Percentiles rank a stretch among this genome's conserved stretches.
phyloP scores from a whole-genome alignment of 441 rosid genomes.

The Hypseocharis bilobata region DNA sequence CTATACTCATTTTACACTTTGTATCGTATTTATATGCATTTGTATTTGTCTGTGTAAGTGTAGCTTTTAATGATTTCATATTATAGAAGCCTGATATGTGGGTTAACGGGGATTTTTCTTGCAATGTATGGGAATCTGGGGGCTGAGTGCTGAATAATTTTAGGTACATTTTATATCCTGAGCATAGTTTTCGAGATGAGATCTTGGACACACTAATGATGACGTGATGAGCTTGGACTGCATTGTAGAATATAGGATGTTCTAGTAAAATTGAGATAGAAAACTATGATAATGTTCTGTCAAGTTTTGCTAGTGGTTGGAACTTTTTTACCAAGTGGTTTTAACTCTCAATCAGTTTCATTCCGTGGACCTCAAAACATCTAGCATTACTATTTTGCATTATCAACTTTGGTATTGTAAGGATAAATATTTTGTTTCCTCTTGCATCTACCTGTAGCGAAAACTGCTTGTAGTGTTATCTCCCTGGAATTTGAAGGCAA shows the following conservation, averaged over 20 bases:
- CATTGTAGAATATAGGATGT: not conserved
- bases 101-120: not conserved
- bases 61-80: no score
- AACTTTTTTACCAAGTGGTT: no score
- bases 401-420: not conserved
- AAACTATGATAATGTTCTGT: not conserved
- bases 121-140: not conserved
- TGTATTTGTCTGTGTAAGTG: not conserved
- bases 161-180: not conserved
- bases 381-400: not conserved
- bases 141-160: not conserved
- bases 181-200: not conserved
- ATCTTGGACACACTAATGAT: not conserved
- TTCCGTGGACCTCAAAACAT: not conserved
- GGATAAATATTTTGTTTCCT: not conserved
- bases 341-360: not conserved
- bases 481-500: no score
- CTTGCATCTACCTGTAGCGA: not conserved
- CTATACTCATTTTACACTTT: no score
- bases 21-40: no score
- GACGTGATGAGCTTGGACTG: not conserved
- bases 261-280: not conserved
- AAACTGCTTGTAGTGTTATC: no score
- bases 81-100: not conserved
- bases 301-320: not conserved